A percentile compares a stretch with the other conserved stretches of the same genome.
phyloP scores from a whole-genome alignment of 306 rosid genomes.

The Vicia villosa region DNA sequence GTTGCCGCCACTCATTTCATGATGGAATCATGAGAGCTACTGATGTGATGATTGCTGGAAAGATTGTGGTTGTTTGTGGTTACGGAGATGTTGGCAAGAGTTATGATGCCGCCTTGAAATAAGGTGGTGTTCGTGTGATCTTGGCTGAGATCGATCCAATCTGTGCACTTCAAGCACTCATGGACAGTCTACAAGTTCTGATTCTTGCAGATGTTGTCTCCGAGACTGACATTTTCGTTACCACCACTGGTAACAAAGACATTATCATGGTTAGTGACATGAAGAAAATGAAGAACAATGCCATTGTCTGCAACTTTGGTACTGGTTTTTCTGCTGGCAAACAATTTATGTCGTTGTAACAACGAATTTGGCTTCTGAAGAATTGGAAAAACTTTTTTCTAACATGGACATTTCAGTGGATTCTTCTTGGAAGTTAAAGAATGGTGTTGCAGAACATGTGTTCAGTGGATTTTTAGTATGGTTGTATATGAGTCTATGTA shows the following conservation, averaged over 20 bases:
- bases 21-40: conserved; percentile 99
- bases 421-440: too few species aligned
- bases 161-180: conserved; percentile 91
- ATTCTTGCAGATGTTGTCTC: conserved; percentile 63
- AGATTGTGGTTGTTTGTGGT: conserved; percentile 79
- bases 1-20: conserved; percentile 96
- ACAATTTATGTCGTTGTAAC: too few species aligned
- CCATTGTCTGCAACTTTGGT: conserved; percentile 93
- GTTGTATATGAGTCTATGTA: too few species aligned
- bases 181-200: conserved; percentile 86
- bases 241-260: conserved; percentile 99
- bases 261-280: conserved; percentile 78
- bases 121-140: conserved; percentile 88
- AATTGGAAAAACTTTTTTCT: too few species aligned
- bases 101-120: conserved; percentile 89
- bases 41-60: conserved; percentile 96
- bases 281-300: conserved; percentile 98
- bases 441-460: too few species aligned
- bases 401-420: too few species aligned
- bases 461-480: too few species aligned
- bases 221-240: conserved; percentile 80
- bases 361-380: too few species aligned
- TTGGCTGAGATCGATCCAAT: conserved; percentile 95
- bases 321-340: too few species aligned
- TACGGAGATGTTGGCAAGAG: conserved; percentile 99